Evolutionary conservation across 2,329 filamentous ascomycete genomes (phyloP), one percentile per base, ranked within the genome.

Genomic region (Neofusicoccum kwambonambiense): DNA sequence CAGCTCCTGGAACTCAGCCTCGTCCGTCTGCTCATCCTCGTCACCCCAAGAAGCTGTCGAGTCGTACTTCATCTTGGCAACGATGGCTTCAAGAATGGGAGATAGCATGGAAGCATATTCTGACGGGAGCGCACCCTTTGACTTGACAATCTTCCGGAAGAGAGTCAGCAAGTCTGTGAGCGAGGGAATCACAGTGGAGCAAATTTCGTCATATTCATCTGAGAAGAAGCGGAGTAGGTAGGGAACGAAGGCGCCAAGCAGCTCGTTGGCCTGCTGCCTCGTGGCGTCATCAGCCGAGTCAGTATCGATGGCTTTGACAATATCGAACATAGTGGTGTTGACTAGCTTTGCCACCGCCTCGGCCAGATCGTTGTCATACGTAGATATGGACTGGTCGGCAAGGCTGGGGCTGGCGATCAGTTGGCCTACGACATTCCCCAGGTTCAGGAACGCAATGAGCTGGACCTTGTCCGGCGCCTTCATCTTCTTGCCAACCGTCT

Each of bases 401-500:
- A 99, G 81, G 2, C 92, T 88, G 34, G 93, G 90, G 75, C 92
- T 97, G 68, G 87, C 86, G 69, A 97, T 88, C 63, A 99, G 88
- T 78, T 96, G 91, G 41, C 89, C 86, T 61, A 98, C 89, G 70
- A 99, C 92, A 58, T 90, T 88, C 67, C 89, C 87, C 44, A 99
- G 84, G 75, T 95, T 96, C 69, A 99, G 85, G 77, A 97, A 97
- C 27, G 88, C 82, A 70, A 99, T 96, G 83, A 99, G 89, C 72
- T 96, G 90, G 71, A 96, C 90, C 84, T 99, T 99, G 81, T 98
- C 94, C 42, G 87, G 83, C 1, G 93, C 85, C 72, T 92, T 92
- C 95, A 99, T 99, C 83, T 98, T 98, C 84, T 99, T 99, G 76
- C 89, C 90, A 65, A 96, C 91, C 70, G 97, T 96, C 79, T 99